A percentile compares a stretch with the other conserved stretches of the same genome.
Conservation (phyloP, 305 asterid species). For the Fraxinus baroniana region DNA sequence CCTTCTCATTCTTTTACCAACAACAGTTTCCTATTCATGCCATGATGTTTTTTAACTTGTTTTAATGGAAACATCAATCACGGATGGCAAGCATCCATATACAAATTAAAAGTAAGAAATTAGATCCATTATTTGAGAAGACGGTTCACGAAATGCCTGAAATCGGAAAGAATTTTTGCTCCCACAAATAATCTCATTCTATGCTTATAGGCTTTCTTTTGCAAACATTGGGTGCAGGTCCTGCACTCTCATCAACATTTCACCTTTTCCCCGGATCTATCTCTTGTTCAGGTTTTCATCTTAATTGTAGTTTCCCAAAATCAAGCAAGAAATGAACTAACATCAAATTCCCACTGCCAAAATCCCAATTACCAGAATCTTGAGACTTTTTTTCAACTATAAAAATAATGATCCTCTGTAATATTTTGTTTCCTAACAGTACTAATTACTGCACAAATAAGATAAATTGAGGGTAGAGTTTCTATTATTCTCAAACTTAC, state of each 20-base stretch:
- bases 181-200: neutral
- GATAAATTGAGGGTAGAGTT: constrained; percentile 14
- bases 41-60: neutral
- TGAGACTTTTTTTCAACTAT: neutral
- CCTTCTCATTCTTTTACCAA: too few species aligned
- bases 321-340: neutral
- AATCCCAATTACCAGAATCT: neutral
- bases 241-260: neutral
- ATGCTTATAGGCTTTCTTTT: neutral
- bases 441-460: neutral
- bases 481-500: constrained; percentile 40
- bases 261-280: neutral
- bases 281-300: neutral
- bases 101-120: neutral
- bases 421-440: neutral
- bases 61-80: neutral
- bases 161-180: neutral
- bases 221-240: neutral
- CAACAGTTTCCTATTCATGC: neutral
- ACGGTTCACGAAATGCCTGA: neutral
- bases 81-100: neutral
- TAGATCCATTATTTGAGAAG: neutral
- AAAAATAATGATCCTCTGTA: neutral
- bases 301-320: neutral
- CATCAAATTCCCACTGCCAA: neutral